Base-by-base conservation (phyloP, 192 early-diverging fungal genomes). In the Geosiphon pyriformis region DNA sequence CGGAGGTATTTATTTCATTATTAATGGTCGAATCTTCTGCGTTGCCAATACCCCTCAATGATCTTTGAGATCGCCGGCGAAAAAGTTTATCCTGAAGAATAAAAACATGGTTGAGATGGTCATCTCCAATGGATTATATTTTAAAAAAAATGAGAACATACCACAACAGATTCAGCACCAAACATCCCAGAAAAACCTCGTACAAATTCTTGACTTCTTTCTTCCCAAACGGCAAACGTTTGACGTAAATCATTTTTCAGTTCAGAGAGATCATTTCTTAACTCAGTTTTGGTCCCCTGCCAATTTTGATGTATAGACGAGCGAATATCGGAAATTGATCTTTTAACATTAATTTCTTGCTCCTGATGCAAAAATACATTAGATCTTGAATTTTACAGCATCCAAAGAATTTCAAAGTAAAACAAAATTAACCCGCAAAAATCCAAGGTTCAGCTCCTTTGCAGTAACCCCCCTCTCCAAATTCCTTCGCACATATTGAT, bases 401-500 rank as follows among this genome's bases (percentile, higher is more conserved):
- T 42, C 12, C 50, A 17, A 17, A 54, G 11, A 23, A 52, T 1
- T 18, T 33, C 32, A 35, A 3, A 34, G 23, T 4, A 63, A 33
- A 46, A 17, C 18, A 31, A n/a, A 17, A 56, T 18, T 26, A 78
- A 82, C 87, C 77, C 89, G 90, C 59, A 93, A 75, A 69, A 90
- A 93, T 3, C 84, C 84, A 62, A 93, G 87, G 67, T 89, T 89
- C 29, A 93, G 79, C 17, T 93, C 91, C 73, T 88, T 91, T 50
- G 88, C 83, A 42, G 81, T 86, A 33, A 93, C 85, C 0, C 91
- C 91, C 52, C 91, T 82, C 74, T 91, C 90, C n/a, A 93, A 77
- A 73, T 93, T 93, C 52, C 91, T 81, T 66, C 88, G 78, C 59
- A 93, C 74, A 69, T 91, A 93, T 68, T 85, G 78, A 76, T 92